Evolutionary conservation across 2,329 filamentous ascomycete species (phyloP).

Genomic region (Cladorrhinum sp.): DNA sequence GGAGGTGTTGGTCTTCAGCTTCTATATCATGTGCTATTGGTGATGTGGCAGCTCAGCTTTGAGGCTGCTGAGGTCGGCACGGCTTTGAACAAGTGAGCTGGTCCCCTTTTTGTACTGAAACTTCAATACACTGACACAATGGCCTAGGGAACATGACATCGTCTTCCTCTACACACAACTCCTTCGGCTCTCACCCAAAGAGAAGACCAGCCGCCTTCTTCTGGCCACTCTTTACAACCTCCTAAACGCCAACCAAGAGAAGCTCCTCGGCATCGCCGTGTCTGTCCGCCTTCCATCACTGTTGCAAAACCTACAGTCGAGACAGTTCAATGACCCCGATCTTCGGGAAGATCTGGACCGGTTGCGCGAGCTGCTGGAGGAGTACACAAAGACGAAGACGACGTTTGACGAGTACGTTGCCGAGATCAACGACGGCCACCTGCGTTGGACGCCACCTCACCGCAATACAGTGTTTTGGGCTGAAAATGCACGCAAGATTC

Average conservation of each 20-base stretch:
- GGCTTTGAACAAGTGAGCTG: conserved; percentile 77
- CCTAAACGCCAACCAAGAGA: conserved; percentile 65
- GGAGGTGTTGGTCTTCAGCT: conserved; percentile 89
- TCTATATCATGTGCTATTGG: conserved; percentile 88
- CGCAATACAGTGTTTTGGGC: conserved; percentile 84
- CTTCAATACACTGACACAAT: conserved; percentile 4
- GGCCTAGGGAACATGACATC: conserved; percentile 79
- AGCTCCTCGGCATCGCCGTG: conserved; percentile 78
- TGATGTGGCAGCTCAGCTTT: conserved; percentile 96
- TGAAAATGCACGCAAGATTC: conserved; percentile 82
- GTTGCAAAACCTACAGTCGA: conserved; percentile 59
- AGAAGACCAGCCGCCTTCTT: conserved; percentile 92
- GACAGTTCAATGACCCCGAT: conserved; percentile 63
- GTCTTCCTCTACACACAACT: conserved; percentile 90
- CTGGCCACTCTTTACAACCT: conserved; percentile 89
- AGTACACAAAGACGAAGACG: conserved; percentile 67
- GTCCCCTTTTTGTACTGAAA: no score
- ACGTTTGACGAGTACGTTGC: conserved; percentile 88
- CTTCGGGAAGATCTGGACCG: conserved; percentile 59
- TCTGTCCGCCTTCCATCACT: conserved; percentile 74
- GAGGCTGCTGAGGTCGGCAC: conserved; percentile 71
- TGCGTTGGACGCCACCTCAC: conserved; percentile 91
- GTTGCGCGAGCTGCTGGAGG: conserved; percentile 61
- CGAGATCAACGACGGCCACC: conserved; percentile 79
- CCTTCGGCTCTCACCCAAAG: conserved; percentile 87